Conservation (phyloP, 495 filamentous ascomycete species). For the Margaritispora aquatica region DNA sequence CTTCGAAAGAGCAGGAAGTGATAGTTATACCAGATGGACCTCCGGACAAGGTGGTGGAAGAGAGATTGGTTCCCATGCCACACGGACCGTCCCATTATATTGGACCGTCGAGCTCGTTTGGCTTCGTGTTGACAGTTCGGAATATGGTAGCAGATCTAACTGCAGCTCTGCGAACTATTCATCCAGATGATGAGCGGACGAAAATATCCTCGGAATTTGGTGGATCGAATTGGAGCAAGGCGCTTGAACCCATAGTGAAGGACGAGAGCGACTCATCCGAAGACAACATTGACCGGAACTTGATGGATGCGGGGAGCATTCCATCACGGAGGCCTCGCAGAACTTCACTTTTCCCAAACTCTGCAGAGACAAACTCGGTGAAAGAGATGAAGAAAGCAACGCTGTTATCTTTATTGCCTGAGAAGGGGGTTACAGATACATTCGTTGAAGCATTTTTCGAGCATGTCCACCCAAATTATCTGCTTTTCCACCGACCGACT, state of each 20-base stretch:
- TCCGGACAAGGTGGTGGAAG: slow-evolving; percentile 9
- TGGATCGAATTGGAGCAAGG: slow-evolving; percentile 21
- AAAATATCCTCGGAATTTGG: slow-evolving; percentile 23
- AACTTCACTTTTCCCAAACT: slow-evolving; percentile 4
- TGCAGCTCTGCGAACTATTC: slow-evolving; percentile 14
- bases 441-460: slow-evolving; percentile 37
- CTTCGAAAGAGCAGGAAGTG: slow-evolving; percentile 6
- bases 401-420: slow-evolving; percentile 24
- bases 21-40: slow-evolving; percentile 3
- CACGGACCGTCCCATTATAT: slow-evolving; percentile 25
- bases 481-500: slow-evolving; percentile 37
- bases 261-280: slow-evolving; percentile 20
- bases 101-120: slow-evolving; percentile 25
- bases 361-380: slow-evolving; percentile 2
- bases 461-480: slow-evolving; percentile 37
- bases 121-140: slow-evolving; percentile 22
- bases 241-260: slow-evolving; percentile 19
- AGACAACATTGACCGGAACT: slow-evolving; percentile 1
- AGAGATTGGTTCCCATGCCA: slow-evolving; percentile 21
- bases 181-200: slow-evolving; percentile 20
- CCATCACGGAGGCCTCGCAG: neutral
- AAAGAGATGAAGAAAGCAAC: slow-evolving; percentile 11
- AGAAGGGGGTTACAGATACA: slow-evolving; percentile 27
- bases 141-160: slow-evolving; percentile 25
- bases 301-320: neutral